phyloP scores from a whole-genome alignment of 2,329 filamentous ascomycete genomes.

The Aspergillus luchuensis region DNA sequence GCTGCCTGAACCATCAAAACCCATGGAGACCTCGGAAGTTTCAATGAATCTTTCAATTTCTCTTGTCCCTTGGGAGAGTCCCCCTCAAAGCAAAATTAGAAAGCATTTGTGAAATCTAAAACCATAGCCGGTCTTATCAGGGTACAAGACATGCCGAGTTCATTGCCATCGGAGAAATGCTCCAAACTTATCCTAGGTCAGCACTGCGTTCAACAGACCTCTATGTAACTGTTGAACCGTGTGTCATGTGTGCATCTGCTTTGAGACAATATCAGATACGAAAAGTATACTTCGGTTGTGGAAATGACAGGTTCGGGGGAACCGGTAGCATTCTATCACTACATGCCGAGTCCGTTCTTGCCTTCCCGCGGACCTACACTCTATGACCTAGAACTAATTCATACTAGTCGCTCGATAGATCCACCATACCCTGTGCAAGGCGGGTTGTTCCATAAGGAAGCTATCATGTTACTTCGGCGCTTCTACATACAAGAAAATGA shows the following conservation, averaged over 20 bases:
- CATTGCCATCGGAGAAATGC: conserved; percentile 72
- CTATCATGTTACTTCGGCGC: conserved; percentile 84
- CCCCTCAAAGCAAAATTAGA: neutral
- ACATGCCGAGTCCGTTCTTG: conserved; percentile 63
- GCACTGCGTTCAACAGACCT: conserved; percentile 75
- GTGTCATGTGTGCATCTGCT: conserved; percentile 96
- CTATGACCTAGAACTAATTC: conserved; percentile 12
- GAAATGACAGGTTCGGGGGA: conserved; percentile 96
- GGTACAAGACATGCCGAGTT: conserved; percentile 96
- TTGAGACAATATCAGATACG: conserved; percentile 85
- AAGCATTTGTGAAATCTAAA: neutral
- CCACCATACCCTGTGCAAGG: conserved; percentile 79
- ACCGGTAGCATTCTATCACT: conserved; percentile 91
- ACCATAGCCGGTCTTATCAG: conserved; percentile 40
- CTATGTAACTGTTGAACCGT: conserved; percentile 97
- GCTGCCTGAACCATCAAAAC: neutral
- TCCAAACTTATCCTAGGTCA: conserved; percentile 64
- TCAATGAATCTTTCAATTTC: no score
- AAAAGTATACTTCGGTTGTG: conserved; percentile 90
- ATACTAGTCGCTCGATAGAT: conserved; percentile 68
- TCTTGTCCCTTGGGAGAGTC: neutral
- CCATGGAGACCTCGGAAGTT: neutral
- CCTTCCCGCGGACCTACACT: conserved; percentile 10
- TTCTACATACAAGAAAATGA: conserved; percentile 99
- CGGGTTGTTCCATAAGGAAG: conserved; percentile 86